A percentile compares a stretch with the other conserved stretches of the same genome.
Evolutionary conservation across 441 rosid genomes (phyloP).

Genomic region (Populus hybrid): DNA sequence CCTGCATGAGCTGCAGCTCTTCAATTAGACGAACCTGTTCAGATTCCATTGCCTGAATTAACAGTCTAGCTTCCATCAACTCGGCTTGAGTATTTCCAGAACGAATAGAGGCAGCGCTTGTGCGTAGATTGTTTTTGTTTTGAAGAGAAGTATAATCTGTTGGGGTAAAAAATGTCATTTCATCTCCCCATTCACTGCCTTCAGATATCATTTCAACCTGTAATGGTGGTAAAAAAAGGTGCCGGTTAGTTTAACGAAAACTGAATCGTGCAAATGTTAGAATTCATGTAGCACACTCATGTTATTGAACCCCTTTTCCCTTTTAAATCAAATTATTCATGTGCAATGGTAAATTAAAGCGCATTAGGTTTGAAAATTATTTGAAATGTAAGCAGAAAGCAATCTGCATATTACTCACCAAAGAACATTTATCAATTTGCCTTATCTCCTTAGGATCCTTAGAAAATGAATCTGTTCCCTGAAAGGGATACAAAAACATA

Average conservation of each 20-base stretch:
- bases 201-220: constrained; percentile 52
- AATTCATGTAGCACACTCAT: not conserved
- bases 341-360: constrained; percentile 15
- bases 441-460: constrained; percentile 42
- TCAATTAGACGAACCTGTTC: constrained; percentile 39
- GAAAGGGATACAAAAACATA: constrained; percentile 32
- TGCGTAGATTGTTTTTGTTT: constrained; percentile 31
- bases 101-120: constrained; percentile 27
- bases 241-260: not conserved
- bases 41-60: constrained; percentile 42
- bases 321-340: not conserved
- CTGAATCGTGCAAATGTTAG: not conserved
- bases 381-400: constrained; percentile 15
- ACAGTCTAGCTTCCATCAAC: constrained; percentile 36
- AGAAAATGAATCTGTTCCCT: constrained; percentile 41
- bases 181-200: constrained; percentile 44
- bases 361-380: not conserved
- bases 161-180: constrained; percentile 34
- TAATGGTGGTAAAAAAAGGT: constrained; percentile 17
- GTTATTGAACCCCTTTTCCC: not conserved
- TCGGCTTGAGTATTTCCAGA: constrained; percentile 31
- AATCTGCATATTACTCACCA: constrained; percentile 40
- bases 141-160: constrained; percentile 31
- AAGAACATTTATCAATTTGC: constrained; percentile 41
- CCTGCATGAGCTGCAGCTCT: constrained; percentile 45